Evolutionary conservation across 352 stramenopile genomes (phyloP), one percentile per base, ranked within the genome.

Genomic region (Globisporangium perplexum): DNA sequence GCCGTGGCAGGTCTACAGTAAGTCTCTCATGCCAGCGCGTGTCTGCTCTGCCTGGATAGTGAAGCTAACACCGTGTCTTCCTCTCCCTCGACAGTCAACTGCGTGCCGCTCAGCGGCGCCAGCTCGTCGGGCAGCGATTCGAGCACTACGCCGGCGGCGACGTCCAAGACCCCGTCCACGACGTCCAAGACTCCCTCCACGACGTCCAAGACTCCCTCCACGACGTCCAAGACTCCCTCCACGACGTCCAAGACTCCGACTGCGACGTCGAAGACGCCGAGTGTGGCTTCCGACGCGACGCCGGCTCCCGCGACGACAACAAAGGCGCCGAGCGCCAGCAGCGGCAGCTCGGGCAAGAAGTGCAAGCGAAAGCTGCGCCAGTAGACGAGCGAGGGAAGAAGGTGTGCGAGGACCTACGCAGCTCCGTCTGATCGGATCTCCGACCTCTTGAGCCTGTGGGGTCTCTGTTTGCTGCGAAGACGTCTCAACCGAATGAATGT

Each of bases 1-100:
- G 24, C 39, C 50, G 33, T 64, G 50, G 50, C 58, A 64, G n/a
- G 51, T 64, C 6, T 64, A 64, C 52, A 60, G 26, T 22, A 47
- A 55, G 30, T 55, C n/a, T 17, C 8, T 8, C 31, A 15, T 38
- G 31, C 28, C 28, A 17, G 31, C 12, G 3, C 15, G 31, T 38
- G 31, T 38, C n/a, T 12, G 12, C 1, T 38, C 31, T 14, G 12
- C 11, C 31, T 15, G 31, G 15, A 12, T 11, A 11, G 4, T 38
- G 31, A 4, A 12, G 4, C 31, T 38, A 38, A 38, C 12, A 17
- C 31, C 15, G 31, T 38, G 31, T 11, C 10, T 38, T 12, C 30
- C 10, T 38, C 12, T 11, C 15, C 31, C 31, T 11, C 31, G 8
- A 12, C 31, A 38, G 31, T 38, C 31, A 38, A 38, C 31, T 38